Evolutionary conservation across 2,329 filamentous ascomycete genomes (phyloP), one percentile per base, ranked within the genome.

Genomic region (Didymella exigua): DNA sequence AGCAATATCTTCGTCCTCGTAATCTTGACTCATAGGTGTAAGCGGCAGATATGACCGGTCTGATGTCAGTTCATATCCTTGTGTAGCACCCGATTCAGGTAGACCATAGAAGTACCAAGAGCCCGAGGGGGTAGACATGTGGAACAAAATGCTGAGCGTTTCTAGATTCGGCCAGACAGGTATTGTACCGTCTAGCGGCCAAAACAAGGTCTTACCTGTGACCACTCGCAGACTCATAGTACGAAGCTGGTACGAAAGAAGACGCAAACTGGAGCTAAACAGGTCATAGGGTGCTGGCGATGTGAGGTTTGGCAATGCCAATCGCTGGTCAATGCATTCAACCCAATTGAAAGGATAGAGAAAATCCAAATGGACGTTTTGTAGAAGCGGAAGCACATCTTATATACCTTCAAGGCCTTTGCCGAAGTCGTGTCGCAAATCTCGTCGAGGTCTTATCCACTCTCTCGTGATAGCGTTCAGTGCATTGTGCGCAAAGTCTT

Each of bases 131-230:
- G 23, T 44, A 4, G 27, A 47, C 14, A 55, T 50, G 33, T 61
- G 54, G 43, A 66, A 63, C 41, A 52, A 43, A 33, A 65, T 46
- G 11, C 13, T 14, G 8, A 67, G 41, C n/a, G 36, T 53, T 38
- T 63, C 42, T 8, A 67, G 54, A 37, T 62, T 59, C n/a, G 61
- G 61, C 58, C 63, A 66, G 13, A 30, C 23, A 21, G 60, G 54
- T 5, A 21, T 42, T 14, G 18, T 31, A 16, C 45, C 38, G 45
- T 58, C 54, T 3, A 27, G 27, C 8, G 54, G 49, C 51, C 58
- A 62, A 49, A 67, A 67, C n/a, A 66, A 46, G 6, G 53, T 59
- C 34, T 49, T 37, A 30, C 66, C 65, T 8, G 53, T 55, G n/a
- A 56, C 11, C 5, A 58, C 52, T n/a, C 49, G 31, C 14, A 63